Base-by-base conservation (phyloP, 1,284 basidiomycete genomes). In the Stygiomarasmius scandens region DNA sequence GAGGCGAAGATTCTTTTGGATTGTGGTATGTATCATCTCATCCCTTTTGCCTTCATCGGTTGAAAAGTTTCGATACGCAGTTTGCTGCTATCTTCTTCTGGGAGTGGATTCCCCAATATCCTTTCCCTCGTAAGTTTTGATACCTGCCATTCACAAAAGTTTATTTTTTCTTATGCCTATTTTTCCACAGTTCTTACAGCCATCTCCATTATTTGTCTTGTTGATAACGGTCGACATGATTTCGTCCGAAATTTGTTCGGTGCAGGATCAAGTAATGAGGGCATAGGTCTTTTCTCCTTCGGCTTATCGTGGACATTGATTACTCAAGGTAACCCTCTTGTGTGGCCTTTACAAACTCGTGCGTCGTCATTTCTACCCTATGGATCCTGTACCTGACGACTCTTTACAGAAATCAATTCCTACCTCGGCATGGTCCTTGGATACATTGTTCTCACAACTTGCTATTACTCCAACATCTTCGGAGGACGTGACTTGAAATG, bases 311-410 rank as follows among this genome's bases (percentile, higher is more conserved):
- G 81, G 80, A 81, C 80, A 2, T 70, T 83, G 16, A 82, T 84
- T 58, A 78, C 77, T 0, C 82, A 83, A 62, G 81, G 80, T 9
- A 75, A 69, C 50, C 82, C 81, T 1, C 67, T 83, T 2, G 77
- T 80, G 6, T 82, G 81, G 81, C 82, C 81, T 3, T 70, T 81
- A 43, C 76, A 80, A 58, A 83, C 82, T 0, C 81, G 79, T 77
- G 63, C 22, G 54, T 55, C 4, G n/a, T 46, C 57, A 70, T 73
- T 27, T 8, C 58, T 54, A 32, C 5, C 29, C 29, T 32, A 32
- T 6, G 12, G 12, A 32, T 6, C 29, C 29, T 12, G 29, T 32
- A 6, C 29, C 5, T 6, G 6, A n/a, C 5, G 12, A 32, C 29
- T 6, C 29, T 32, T 12, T 5, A 32, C 12, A 73, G 74, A 75